Conservation (phyloP, 2,329 filamentous ascomycete genomes). For the Camptophora hylomeconis region DNA sequence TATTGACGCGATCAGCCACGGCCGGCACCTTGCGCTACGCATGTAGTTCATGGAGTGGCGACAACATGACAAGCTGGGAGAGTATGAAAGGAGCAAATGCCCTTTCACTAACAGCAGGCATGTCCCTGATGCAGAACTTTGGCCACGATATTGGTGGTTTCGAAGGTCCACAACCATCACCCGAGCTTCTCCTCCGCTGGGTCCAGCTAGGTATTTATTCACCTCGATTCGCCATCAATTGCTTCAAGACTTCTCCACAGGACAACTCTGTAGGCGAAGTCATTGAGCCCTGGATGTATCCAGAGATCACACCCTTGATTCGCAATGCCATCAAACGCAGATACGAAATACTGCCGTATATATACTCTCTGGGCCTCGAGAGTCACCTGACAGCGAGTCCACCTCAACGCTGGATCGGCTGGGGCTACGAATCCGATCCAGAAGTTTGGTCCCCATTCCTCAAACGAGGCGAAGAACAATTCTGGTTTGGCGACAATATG, state of each 20-base stretch:
- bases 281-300: conserved; percentile 69
- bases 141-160: conserved; percentile 67
- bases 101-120: conserved; percentile 52
- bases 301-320: conserved; percentile 49
- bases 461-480: conserved; percentile 55
- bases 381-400: conserved; percentile 49
- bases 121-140: conserved; percentile 56
- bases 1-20: conserved; percentile 58
- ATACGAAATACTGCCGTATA: conserved; percentile 59
- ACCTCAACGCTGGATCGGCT: conserved; percentile 59
- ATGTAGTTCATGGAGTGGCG: conserved; percentile 61
- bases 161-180: conserved; percentile 56
- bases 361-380: conserved; percentile 52
- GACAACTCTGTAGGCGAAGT: conserved; percentile 58
- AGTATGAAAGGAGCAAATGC: conserved; percentile 61
- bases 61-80: conserved; percentile 62
- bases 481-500: conserved; percentile 57
- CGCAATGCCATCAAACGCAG: conserved; percentile 54
- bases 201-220: conserved; percentile 59
- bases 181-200: conserved; percentile 61
- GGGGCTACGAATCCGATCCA: conserved; percentile 55
- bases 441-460: conserved; percentile 51
- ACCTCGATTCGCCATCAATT: conserved; percentile 62
- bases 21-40: conserved; percentile 58
- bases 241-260: conserved; percentile 56